Evolutionary conservation across 176 grass and related monocot genomes (phyloP), one percentile per base, ranked within the genome.

Genomic region (Poa annua): DNA sequence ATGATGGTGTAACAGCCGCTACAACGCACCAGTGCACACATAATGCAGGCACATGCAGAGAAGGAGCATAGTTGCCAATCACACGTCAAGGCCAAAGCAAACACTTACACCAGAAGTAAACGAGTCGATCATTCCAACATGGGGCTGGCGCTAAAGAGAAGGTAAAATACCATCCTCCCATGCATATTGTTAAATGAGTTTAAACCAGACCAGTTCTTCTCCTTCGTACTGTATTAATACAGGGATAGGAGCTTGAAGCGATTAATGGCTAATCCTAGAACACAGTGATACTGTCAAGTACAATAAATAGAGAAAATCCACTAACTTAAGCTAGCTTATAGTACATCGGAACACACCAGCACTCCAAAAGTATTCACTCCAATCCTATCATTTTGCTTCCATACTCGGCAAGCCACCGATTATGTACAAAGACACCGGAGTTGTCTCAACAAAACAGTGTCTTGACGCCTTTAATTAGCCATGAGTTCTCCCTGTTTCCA

Each of bases 321-420:
- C 81, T 85, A 96, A 88, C 32, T 91, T 89, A 81, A 86, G 82
- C 84, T 90, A 89, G 71, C 79, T 85, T 89, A 88, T 90, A 84
- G 75, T 93, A 98, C 92, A 97, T 72, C 90, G 38, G 60, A 90
- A 85, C 68, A 83, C 77, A 82, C 77, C 39, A 63, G 34, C 26
- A 64, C 52, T 71, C 75, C 82, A 76, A 90, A 82, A 82, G 86
- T 33, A 71, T 85, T 75, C 66, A 82, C 71, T 71, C 86, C 86
- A 82, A 92, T 90, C 78, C 84, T 87, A 94, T 81, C 70, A 64
- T 86, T 67, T 60, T 66, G 69, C 72, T 88, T 92, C 83, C 89
- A 96, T 83, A 81, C 64, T 65, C 80, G 34, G 85, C 85, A 84
- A 89, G 66, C 61, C 75, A 79, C 56, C 70, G 48, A 77, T 86